These are phyloP conservation scores for Capsella rubella DNA, from an alignment of 441 rosid genomes.

Conservation along the genomic window DNA sequence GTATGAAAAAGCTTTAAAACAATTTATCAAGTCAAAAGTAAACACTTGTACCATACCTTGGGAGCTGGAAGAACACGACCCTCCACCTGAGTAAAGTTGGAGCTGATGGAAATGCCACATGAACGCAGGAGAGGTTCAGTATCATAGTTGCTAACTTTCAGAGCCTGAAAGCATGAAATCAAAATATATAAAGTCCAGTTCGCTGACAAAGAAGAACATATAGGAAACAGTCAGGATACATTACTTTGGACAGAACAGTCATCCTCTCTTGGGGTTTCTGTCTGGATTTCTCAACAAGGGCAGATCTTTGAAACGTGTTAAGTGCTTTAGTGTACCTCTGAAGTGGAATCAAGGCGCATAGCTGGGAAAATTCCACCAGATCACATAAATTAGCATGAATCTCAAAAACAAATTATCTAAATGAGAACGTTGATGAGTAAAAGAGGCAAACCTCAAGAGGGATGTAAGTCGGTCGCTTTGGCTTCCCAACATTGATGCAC, in stretches of 20 bases:
- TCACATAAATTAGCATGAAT: conserved; percentile 18
- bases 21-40: background rate
- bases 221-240: conserved; percentile 22
- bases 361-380: conserved; percentile 50
- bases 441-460: conserved; percentile 67
- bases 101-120: conserved; percentile 70
- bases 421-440: conserved; percentile 1
- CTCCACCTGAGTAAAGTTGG: conserved; percentile 69
- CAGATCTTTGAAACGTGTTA: conserved; percentile 66
- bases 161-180: conserved; percentile 55
- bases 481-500: conserved; percentile 84
- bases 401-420: background rate
- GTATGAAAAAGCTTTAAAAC: background rate
- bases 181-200: conserved; percentile 2
- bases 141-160: conserved; percentile 62
- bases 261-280: conserved; percentile 91
- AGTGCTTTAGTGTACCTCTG: conserved; percentile 87
- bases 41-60: conserved; percentile 47
- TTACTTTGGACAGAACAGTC: conserved; percentile 63
- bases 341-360: conserved; percentile 67
- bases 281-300: conserved; percentile 87
- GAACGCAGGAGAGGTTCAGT: conserved; percentile 70
- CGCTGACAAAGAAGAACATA: conserved; percentile 1
- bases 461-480: conserved; percentile 80
- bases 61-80: conserved; percentile 83